A percentile compares a stretch with the other conserved stretches of the same genome.
These are phyloP conservation scores for Xerocomellus chrysenteron DNA, from an alignment of 768 basidiomycete species.

Conservation along the genomic window DNA sequence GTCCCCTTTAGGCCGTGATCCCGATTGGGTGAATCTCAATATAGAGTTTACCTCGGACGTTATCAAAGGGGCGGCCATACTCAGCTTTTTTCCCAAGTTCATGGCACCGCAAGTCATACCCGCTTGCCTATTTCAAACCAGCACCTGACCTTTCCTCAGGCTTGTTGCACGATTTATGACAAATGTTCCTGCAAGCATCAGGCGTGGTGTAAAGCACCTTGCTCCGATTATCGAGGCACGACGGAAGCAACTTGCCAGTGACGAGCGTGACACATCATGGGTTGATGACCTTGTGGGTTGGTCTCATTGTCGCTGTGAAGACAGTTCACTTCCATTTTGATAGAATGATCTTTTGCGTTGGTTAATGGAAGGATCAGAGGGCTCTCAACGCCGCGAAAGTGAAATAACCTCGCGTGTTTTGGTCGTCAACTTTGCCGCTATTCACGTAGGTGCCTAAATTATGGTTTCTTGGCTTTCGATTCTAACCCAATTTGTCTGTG, in stretches of 20 bases:
- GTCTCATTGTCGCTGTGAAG: not conserved
- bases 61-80: conserved; percentile 6
- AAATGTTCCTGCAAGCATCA: conserved; percentile 3
- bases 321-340: not conserved
- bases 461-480: not conserved
- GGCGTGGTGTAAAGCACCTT: conserved; percentile 16
- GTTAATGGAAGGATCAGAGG: conserved; percentile 28
- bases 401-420: conserved; percentile 23
- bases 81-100: conserved; percentile 33
- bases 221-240: conserved; percentile 26
- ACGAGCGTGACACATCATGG: not conserved
- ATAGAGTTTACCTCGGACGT: conserved; percentile 26
- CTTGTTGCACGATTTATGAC: not conserved
- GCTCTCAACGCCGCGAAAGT: conserved; percentile 8
- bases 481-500: not conserved
- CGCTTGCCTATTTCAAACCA: not conserved
- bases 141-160: not conserved
- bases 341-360: conserved; percentile 37
- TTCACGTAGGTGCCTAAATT: conserved; percentile 13
- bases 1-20: conserved; percentile 5
- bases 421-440: conserved; percentile 21
- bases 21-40: conserved; percentile 33
- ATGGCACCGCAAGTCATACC: conserved; percentile 29
- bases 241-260: not conserved
- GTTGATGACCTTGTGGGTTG: conserved; percentile 2